Evolutionary conservation across 225 moss, liverwort and hornwort genomes (phyloP), one percentile per base, ranked within the genome.

Genomic region (Asterella californica): DNA sequence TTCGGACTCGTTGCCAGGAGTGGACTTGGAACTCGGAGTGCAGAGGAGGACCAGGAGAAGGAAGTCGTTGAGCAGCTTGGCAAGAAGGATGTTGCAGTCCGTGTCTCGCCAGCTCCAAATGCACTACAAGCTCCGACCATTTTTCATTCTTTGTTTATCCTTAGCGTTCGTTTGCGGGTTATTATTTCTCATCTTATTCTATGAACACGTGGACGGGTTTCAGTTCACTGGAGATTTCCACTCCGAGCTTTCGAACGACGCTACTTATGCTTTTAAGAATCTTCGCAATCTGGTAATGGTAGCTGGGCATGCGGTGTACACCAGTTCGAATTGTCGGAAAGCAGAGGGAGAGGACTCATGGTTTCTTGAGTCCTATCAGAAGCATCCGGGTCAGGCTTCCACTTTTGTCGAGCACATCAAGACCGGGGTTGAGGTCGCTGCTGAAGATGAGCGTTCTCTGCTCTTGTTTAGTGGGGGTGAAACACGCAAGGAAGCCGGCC

Each of bases 391-490:
- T 50, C 94, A 93, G 77, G 94, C 92, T 67, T 87, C 78, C 47
- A 90, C 90, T 1, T 94, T 97, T 67, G 86, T 97, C 37, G 75
- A 83, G 63, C 93, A 97, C 70, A 93, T 97, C 61, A 83, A 84
- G 75, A 87, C 86, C 45, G 97, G 97, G 0, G 93, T 97, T 30
- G 86, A 90, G 77, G 86, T 82, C 15, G 93, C 93, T 10, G 86
- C 83, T 15, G 81, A 79, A 75, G 81, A 83, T 34, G 81, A 81
- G 0, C 59, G 70, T 4, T 82, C 92, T 22, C 81, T 97, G 61
- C 90, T 97, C 45, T 75, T 94, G 60, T 97, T 97, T 66, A 94
- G 93, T 60, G 97, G 97, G 38, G 97, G 97, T 6, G 94, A 97
- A 85, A 94, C 97, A 21, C 85, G 97, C 8, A 89, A 88, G 86